phyloP scores from a whole-genome alignment of 2,329 filamentous ascomycete genomes.

The Pseudogymnoascus pannorum region DNA sequence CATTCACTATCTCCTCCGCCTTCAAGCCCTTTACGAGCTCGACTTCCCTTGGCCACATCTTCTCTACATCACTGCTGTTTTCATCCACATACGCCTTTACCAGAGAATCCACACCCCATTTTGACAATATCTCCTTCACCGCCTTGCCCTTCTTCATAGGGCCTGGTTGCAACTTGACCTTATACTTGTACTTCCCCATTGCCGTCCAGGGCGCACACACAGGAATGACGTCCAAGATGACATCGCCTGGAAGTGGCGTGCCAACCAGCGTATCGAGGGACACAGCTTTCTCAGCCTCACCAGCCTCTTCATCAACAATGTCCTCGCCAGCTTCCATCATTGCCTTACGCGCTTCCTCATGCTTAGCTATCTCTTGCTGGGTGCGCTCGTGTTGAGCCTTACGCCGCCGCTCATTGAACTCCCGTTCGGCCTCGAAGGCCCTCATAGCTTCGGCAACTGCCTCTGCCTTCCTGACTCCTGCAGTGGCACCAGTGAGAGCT shows the following conservation, averaged over 20 bases:
- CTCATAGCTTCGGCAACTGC: conserved; percentile 62
- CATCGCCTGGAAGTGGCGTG: conserved; percentile 71
- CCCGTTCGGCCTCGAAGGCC: conserved; percentile 62
- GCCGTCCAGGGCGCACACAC: conserved; percentile 60
- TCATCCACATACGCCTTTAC: conserved; percentile 43
- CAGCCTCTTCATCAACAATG: conserved; percentile 49
- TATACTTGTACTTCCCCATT: conserved; percentile 73
- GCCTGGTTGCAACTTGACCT: conserved; percentile 89
- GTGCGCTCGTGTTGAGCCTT: conserved; percentile 72
- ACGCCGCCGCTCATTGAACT: conserved; percentile 66
- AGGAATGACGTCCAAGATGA: conserved; percentile 62
- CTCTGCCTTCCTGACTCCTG: conserved; percentile 59
- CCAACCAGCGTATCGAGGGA: conserved; percentile 68
- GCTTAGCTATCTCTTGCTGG: conserved; percentile 66
- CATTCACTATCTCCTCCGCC: conserved; percentile 73
- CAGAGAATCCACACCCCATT: conserved; percentile 51
- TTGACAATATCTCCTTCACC: conserved; percentile 78
- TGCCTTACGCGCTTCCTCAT: conserved; percentile 60
- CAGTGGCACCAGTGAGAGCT: conserved; percentile 71
- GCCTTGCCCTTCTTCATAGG: conserved; percentile 89
- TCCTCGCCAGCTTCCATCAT: conserved; percentile 51
- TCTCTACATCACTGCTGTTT: conserved; percentile 55
- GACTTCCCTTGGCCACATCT: conserved; percentile 78
- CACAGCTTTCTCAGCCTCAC: conserved; percentile 39
- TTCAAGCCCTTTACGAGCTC: conserved; percentile 77